Conservation (phyloP, 352 stramenopile genomes). For the Pythium brassicae region DNA sequence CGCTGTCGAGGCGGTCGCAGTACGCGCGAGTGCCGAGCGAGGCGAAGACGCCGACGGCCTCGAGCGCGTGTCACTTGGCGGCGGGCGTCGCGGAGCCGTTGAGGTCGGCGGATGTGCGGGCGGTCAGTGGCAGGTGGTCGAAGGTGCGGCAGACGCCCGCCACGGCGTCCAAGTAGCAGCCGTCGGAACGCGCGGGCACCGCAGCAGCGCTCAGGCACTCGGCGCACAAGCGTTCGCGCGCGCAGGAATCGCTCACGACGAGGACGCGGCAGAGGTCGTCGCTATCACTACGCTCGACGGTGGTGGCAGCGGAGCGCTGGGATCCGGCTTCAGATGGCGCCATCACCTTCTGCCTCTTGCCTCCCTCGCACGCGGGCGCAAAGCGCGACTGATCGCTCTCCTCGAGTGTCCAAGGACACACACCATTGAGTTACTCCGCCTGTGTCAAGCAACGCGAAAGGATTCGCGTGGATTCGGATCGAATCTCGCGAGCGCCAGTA, state of each 20-base stretch:
- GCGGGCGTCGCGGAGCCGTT: neutral
- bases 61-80: slow-evolving; percentile 35
- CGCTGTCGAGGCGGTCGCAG: slow-evolving; percentile 9
- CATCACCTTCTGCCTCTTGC: too few relatives aligned
- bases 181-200: neutral
- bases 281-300: too few relatives aligned
- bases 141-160: neutral
- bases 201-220: slow-evolving; percentile 54
- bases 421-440: too few relatives aligned
- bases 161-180: slow-evolving; percentile 28
- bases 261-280: slow-evolving; percentile 9
- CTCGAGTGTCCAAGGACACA: too few relatives aligned
- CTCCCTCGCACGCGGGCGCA: too few relatives aligned
- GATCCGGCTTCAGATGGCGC: too few relatives aligned
- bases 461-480: too few relatives aligned
- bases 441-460: too few relatives aligned
- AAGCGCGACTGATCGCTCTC: too few relatives aligned
- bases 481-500: too few relatives aligned
- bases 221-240: slow-evolving; percentile 43
- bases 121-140: slow-evolving; percentile 3
- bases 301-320: too few relatives aligned
- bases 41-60: slow-evolving; percentile 34
- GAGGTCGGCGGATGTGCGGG: neutral
- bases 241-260: slow-evolving; percentile 23
- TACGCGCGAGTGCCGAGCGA: slow-evolving; percentile 18